Base-by-base conservation (phyloP, 441 rosid genomes). In the Mallotus japonicus region DNA sequence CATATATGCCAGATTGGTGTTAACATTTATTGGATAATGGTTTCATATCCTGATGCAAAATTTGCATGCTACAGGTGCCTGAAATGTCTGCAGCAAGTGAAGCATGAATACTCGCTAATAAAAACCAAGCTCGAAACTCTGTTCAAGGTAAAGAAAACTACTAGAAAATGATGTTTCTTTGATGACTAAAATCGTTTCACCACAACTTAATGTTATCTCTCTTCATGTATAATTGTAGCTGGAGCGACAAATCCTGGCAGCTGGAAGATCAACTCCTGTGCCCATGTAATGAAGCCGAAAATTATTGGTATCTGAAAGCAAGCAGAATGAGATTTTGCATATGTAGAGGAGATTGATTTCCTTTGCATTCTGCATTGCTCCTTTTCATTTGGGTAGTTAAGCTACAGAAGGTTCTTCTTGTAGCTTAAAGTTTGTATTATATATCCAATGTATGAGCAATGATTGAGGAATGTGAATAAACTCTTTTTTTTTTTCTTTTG, bases 91-190 rank as follows among this genome's bases (percentile, higher is more conserved):
- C 90, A 89, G 67, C 90, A 83, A 75, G 75, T 88, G 80, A 85
- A 74, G 74, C 79, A 79, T 22, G 92, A 89, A 80, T 89, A 78
- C 50, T 67, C 75, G 44, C 69, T 84, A 4, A 80, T 88, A 72
- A 89, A 83, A 80, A 81, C 79, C 75, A 88, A 88, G 85, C 87
- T 89, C 15, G 86, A 89, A 72, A 81, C 86, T 12, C 78, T 88
- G 54, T 84, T 89, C 83, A 77, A 82, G 85, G 95, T 84, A 80
- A 74, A 74, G 51, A 4, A 24, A 47, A 61, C 40, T 37, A 37
- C 0, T 6, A 69, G 24, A 34, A 12, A 34, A 47, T 64, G 24
- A 9, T 64, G 2, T 7, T 20, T 73, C 14, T 56, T 20, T 17
- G 40, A 47, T 16, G 57, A 67, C 34, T 58, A 57, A 47, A 17